These are phyloP conservation scores for Limonomyces culmigenus DNA, from an alignment of 1,284 basidiomycete genomes.

Conservation along the genomic window DNA sequence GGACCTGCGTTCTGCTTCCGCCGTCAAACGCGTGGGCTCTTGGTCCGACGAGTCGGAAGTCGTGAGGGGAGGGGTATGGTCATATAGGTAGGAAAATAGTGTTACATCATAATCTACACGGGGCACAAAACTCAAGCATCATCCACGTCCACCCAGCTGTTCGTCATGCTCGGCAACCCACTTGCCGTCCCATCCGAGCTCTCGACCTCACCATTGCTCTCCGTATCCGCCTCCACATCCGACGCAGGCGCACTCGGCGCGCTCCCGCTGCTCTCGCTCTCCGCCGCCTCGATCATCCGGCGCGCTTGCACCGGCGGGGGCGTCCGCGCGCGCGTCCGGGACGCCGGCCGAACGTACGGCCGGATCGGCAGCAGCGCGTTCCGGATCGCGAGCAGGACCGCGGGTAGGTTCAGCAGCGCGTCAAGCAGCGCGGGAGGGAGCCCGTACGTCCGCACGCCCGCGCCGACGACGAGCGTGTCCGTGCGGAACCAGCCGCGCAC, in stretches of 20 bases:
- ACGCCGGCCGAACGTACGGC: constrained; percentile 17
- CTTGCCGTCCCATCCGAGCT: constrained; percentile 41
- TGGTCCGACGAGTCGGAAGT: too few relatives aligned
- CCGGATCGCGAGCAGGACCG: constrained; percentile 40
- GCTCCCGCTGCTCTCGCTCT: constrained; percentile 9
- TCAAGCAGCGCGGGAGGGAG: constrained; percentile 52
- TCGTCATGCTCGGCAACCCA: too few relatives aligned
- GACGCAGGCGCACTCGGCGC: constrained; percentile 32
- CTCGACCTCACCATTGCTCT: constrained; percentile 36
- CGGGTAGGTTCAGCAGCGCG: constrained; percentile 43
- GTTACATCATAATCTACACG: too few relatives aligned
- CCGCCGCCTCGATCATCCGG: constrained; percentile 3
- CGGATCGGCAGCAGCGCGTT: constrained; percentile 37
- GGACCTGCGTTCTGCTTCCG: too few relatives aligned
- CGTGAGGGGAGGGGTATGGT: too few relatives aligned
- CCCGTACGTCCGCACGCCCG: constrained; percentile 54
- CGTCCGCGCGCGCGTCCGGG: constrained; percentile 5
- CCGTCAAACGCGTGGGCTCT: too few relatives aligned
- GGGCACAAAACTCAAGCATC: too few relatives aligned
- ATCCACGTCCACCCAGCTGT: too few relatives aligned
- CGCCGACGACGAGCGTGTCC: constrained; percentile 49
- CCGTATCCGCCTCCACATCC: constrained; percentile 52
- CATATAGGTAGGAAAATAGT: too few relatives aligned
- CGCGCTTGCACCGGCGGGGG: constrained; percentile 5
- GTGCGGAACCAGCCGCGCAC: constrained; percentile 37